Evolutionary conservation across 257 asterid species (phyloP).

Genomic region (Petunia axillaris): DNA sequence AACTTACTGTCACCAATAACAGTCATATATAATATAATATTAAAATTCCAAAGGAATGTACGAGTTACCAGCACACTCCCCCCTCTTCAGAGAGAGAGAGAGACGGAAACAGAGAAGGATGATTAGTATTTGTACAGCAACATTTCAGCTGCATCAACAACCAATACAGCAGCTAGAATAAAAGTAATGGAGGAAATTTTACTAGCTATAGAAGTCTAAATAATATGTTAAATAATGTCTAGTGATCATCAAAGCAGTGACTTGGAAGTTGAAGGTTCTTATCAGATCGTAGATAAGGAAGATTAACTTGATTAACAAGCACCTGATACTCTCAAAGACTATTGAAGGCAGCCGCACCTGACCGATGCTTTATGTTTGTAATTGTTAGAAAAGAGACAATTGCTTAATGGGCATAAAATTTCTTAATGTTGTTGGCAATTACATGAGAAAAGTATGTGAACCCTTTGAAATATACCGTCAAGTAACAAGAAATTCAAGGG

Average conservation of each 20-base stretch:
- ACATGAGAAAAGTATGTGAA: not conserved
- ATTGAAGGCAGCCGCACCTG: not conserved
- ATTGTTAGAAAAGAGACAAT: not conserved
- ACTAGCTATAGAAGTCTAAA: not conserved
- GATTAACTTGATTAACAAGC: constrained; percentile 10
- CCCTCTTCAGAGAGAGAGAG: not conserved
- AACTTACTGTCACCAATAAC: constrained; percentile 7
- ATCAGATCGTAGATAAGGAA: not conserved
- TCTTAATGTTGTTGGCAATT: not conserved
- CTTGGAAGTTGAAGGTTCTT: not conserved
- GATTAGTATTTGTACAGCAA: not conserved
- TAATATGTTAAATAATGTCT: not conserved
- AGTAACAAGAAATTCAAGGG: constrained; percentile 18
- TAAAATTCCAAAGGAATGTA: not conserved
- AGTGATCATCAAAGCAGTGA: not conserved
- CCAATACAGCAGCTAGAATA: not conserved
- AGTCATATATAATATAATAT: not conserved
- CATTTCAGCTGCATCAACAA: not conserved
- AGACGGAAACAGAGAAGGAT: not conserved
- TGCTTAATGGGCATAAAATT: not conserved
- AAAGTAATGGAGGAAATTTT: constrained; percentile 1
- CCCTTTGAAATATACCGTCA: constrained; percentile 10
- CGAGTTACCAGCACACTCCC: not conserved
- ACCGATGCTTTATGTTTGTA: constrained; percentile 17
- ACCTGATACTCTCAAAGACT: constrained; percentile 3